A percentile compares a stretch with the other conserved stretches of the same genome.
Evolutionary conservation across 73 alveolate species (phyloP).

Genomic region (Strombidium stylifer): DNA sequence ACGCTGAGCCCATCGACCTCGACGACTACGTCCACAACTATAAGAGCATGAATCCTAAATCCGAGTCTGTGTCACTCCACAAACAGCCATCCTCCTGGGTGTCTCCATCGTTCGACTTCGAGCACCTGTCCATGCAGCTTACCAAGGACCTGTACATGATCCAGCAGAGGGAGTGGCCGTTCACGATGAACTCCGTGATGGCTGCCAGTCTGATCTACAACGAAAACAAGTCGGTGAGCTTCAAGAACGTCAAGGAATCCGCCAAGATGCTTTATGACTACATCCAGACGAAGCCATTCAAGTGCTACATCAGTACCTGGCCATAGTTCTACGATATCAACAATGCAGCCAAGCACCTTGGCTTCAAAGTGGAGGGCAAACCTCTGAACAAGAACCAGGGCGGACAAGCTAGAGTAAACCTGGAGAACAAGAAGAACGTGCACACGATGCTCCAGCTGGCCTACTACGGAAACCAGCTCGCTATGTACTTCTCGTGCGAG

Average conservation of each 20-base stretch:
- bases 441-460: slow-evolving; percentile 80
- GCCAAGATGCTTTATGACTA: slow-evolving; percentile 78
- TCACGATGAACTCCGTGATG: slow-evolving; percentile 84
- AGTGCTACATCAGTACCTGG: slow-evolving; percentile 64
- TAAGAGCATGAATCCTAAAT: neutral
- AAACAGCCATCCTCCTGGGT: neutral
- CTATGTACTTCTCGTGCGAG: slow-evolving; percentile 65
- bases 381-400: slow-evolving; percentile 52
- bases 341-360: too few relatives aligned
- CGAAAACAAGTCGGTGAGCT: too few relatives aligned
- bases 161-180: slow-evolving; percentile 20
- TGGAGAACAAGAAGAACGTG: slow-evolving; percentile 73
- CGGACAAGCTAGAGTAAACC: slow-evolving; percentile 81
- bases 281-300: slow-evolving; percentile 52
- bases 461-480: slow-evolving; percentile 77
- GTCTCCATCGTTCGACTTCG: too few relatives aligned
- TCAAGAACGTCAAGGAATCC: slow-evolving; percentile 73
- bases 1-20: slow-evolving; percentile 75
- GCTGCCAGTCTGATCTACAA: slow-evolving; percentile 79
- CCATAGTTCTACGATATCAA: slow-evolving; percentile 6
- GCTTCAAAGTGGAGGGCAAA: slow-evolving; percentile 2
- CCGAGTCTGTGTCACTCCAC: neutral
- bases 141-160: neutral
- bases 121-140: neutral
- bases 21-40: slow-evolving; percentile 20